Evolutionary conservation across 352 stramenopile species (phyloP).

Genomic region (Globisporangium orthogonon): DNA sequence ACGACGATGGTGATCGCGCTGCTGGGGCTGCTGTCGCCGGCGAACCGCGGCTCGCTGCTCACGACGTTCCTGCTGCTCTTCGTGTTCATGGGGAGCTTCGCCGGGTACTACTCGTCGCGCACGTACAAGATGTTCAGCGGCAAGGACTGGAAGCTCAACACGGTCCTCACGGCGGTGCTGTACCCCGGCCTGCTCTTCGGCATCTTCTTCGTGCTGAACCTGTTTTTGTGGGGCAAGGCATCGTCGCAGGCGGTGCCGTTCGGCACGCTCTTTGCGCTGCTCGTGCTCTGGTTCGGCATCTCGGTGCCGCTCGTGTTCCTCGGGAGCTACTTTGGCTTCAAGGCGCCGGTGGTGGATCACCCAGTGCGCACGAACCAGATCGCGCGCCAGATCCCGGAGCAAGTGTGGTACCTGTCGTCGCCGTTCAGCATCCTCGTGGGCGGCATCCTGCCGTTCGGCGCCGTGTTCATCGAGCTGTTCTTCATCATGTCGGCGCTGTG

Average conservation of each 20-base stretch:
- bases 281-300: slow-evolving; percentile 98
- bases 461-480: slow-evolving; percentile 99
- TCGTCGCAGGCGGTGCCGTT: slow-evolving; percentile 92
- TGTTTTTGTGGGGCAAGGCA: slow-evolving; percentile 89
- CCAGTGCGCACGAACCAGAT: slow-evolving; percentile 90
- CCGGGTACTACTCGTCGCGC: slow-evolving; percentile 94
- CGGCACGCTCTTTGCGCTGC: slow-evolving; percentile 94
- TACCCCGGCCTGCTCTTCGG: slow-evolving; percentile 92
- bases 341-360: slow-evolving; percentile 79
- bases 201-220: slow-evolving; percentile 96
- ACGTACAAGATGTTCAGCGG: slow-evolving; percentile 99
- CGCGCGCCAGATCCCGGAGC: slow-evolving; percentile 88
- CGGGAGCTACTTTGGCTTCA: slow-evolving; percentile 96
- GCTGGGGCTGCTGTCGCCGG: slow-evolving; percentile 93
- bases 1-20: slow-evolving; percentile 94
- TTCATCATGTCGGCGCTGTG: slow-evolving; percentile 99
- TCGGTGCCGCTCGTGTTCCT: slow-evolving; percentile 98
- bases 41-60: slow-evolving; percentile 95
- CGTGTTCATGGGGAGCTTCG: slow-evolving; percentile 96
- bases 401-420: slow-evolving; percentile 95
- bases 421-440: slow-evolving; percentile 94
- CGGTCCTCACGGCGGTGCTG: slow-evolving; percentile 92
- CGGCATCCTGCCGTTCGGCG: slow-evolving; percentile 98
- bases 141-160: slow-evolving; percentile 97
- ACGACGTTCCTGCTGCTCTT: slow-evolving; percentile 97